These are phyloP conservation scores for Tolypocladium guangdongense DNA, from an alignment of 2,329 filamentous ascomycete species.

Conservation along the genomic window DNA sequence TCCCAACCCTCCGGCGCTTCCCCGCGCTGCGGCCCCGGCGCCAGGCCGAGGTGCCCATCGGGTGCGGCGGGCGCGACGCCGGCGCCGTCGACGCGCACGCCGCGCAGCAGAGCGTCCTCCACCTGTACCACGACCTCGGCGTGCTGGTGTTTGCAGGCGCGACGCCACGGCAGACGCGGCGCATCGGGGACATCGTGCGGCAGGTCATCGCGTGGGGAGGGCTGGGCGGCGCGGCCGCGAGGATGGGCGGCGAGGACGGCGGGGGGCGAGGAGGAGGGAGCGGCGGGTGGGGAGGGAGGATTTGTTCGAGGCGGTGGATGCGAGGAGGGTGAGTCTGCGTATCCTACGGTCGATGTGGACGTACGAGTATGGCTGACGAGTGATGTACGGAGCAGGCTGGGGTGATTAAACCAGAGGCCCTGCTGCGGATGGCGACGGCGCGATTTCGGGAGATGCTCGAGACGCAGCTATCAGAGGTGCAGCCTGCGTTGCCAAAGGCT, in stretches of 20 bases:
- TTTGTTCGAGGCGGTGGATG: constrained; percentile 3
- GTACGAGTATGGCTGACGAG: not conserved
- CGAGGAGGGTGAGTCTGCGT: constrained; percentile 3
- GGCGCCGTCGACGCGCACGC: not conserved
- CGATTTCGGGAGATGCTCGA: constrained; percentile 3
- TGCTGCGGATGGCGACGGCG: constrained; percentile 6
- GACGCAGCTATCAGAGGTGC: constrained; percentile 1
- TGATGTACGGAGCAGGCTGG: constrained; percentile 2
- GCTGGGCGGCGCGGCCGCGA: constrained; percentile 3
- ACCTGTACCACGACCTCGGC: constrained; percentile 21
- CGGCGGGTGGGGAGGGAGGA: not conserved
- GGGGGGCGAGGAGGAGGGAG: constrained; percentile 1
- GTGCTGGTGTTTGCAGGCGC: constrained; percentile 19
- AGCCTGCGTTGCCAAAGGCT: not conserved
- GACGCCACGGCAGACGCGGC: constrained; percentile 7
- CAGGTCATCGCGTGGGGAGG: constrained; percentile 7
- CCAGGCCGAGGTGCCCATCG: constrained; percentile 4
- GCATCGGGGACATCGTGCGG: constrained; percentile 13
- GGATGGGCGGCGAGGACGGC: constrained; percentile 2
- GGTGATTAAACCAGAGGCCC: constrained; percentile 4
- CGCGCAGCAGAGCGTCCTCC: constrained; percentile 1
- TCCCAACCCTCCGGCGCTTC: constrained; percentile 13
- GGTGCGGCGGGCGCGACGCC: not conserved
- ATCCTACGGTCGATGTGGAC: not conserved
- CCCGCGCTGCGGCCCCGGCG: constrained; percentile 9